phyloP scores from a whole-genome alignment of 306 rosid genomes.

The Hippophae rhamnoides region DNA sequence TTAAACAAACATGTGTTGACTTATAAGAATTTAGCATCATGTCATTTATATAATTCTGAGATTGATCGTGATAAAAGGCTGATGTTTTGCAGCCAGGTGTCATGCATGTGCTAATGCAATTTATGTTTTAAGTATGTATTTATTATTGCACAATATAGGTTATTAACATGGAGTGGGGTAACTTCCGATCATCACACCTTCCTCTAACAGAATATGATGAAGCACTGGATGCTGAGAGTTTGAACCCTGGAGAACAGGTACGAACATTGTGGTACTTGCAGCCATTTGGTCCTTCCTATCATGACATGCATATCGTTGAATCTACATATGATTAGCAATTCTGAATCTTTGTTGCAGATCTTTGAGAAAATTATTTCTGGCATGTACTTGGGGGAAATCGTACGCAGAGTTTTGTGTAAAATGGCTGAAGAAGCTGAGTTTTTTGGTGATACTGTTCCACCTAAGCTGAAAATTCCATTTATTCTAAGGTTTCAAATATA shows the following conservation, averaged over 20 bases:
- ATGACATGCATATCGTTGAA: conserved; percentile 12
- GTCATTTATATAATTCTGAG: background rate
- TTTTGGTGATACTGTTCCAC: conserved; percentile 78
- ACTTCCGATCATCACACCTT: conserved; percentile 77
- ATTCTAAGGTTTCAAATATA: conserved; percentile 47
- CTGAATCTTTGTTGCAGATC: conserved; percentile 43
- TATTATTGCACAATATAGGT: conserved; percentile 39
- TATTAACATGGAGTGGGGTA: conserved; percentile 99
- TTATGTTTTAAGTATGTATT: background rate
- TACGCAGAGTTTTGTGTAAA: conserved; percentile 65
- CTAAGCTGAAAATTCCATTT: conserved; percentile 67
- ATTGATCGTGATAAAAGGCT: background rate
- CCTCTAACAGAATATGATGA: conserved; percentile 81
- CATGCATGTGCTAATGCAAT: background rate
- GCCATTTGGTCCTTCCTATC: conserved; percentile 7
- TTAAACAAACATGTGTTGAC: background rate
- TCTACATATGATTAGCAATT: conserved; percentile 18
- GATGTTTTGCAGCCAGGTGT: background rate
- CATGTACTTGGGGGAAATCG: conserved; percentile 90
- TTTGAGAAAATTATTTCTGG: conserved; percentile 93
- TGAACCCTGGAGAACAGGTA: conserved; percentile 99
- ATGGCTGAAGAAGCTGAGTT: conserved; percentile 89
- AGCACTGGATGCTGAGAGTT: conserved; percentile 61
- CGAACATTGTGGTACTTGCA: background rate
- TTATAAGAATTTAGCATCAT: background rate